A percentile compares a stretch with the other conserved stretches of the same genome.
Conservation (phyloP, 805 yeast genomes). For the Cyberlindnera maclurae region DNA sequence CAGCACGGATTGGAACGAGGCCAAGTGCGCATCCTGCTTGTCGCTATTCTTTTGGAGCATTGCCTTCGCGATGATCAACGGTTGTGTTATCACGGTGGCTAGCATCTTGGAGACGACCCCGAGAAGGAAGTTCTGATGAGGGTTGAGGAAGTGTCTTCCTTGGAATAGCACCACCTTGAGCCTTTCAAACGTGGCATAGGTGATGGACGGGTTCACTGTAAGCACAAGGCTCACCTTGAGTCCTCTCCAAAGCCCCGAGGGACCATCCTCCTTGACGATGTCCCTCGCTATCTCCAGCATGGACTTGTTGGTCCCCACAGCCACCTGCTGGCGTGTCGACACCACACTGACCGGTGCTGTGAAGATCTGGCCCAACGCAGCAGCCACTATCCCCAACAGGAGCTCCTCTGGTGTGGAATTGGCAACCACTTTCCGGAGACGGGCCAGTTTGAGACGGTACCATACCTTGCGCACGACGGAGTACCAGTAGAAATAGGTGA, state of each 20-base stretch:
- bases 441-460: constrained; percentile 26
- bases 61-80: constrained; percentile 77
- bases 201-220: constrained; percentile 79
- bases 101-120: constrained; percentile 78
- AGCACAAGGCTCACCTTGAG: constrained; percentile 72
- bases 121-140: constrained; percentile 57
- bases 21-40: constrained; percentile 37
- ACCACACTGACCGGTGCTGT: constrained; percentile 78
- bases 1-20: constrained; percentile 58
- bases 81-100: constrained; percentile 79
- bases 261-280: constrained; percentile 56
- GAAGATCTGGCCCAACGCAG: constrained; percentile 71
- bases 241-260: constrained; percentile 76
- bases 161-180: constrained; percentile 41
- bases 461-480: constrained; percentile 57
- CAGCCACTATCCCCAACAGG: constrained; percentile 71
- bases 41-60: constrained; percentile 53
- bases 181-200: constrained; percentile 75
- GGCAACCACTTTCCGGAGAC: constrained; percentile 18
- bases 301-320: constrained; percentile 24
- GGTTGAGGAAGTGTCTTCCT: constrained; percentile 36
- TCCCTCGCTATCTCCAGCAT: constrained; percentile 40
- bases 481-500: constrained; percentile 86
- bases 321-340: constrained; percentile 60
- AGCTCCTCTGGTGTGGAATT: constrained; percentile 61